These are phyloP conservation scores for Penicillium salamii DNA, from an alignment of 495 filamentous ascomycete genomes.

Conservation along the genomic window DNA sequence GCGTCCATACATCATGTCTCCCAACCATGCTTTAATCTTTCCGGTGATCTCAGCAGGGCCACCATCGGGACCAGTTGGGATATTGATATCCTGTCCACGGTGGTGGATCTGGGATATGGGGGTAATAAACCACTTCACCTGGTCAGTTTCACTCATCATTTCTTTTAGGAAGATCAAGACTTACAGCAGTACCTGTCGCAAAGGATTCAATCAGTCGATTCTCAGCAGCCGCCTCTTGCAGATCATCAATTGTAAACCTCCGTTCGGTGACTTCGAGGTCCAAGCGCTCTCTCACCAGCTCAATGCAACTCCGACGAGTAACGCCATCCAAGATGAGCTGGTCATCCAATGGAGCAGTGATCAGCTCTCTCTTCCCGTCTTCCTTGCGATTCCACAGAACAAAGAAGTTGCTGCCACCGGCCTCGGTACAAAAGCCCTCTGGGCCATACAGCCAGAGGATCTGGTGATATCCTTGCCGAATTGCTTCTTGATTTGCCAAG, in stretches of 20 bases:
- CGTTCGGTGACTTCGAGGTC: conserved; percentile 58
- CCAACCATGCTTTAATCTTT: no score
- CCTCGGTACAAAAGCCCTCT: conserved; percentile 80
- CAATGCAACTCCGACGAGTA: conserved; percentile 72
- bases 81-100: no score
- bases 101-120: no score
- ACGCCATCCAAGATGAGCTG: conserved; percentile 85
- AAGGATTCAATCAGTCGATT: conserved; percentile 79
- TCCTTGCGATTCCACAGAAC: conserved; percentile 51
- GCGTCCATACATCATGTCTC: no score
- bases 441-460: conserved; percentile 40
- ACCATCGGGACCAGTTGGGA: no score
- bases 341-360: conserved; percentile 81
- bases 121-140: no score
- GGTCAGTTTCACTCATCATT: no score
- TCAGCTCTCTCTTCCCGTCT: conserved; percentile 68
- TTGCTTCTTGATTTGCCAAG: conserved; percentile 11
- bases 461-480: conserved; percentile 21
- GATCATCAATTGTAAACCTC: conserved; percentile 71
- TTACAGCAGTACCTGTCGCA: conserved; percentile 80
- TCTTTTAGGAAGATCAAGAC: no score
- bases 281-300: conserved; percentile 69
- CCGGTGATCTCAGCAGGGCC: no score
- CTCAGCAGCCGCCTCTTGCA: conserved; percentile 67
- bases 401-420: conserved; percentile 89